Conservation (phyloP, 345 rosid species). For the Trapa incisa region DNA sequence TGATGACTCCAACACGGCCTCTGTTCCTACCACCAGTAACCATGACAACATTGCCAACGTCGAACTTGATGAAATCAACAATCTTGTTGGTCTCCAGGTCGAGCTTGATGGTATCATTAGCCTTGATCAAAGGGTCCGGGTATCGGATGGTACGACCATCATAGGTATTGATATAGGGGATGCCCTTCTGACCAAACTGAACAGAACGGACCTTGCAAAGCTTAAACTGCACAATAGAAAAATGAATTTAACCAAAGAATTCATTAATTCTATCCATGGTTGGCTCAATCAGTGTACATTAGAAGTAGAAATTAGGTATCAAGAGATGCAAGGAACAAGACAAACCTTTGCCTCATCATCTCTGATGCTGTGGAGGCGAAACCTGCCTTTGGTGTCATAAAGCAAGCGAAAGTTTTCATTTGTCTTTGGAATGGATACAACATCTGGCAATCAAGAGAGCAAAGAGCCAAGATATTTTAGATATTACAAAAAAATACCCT, state of each 20-base stretch:
- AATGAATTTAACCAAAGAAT: no score
- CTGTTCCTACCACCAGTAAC: constrained; percentile 10
- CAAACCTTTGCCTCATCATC: constrained; percentile 9
- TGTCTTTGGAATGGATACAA: constrained; percentile 7
- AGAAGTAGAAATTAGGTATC: no score
- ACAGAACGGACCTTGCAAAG: constrained; percentile 8
- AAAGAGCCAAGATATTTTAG: no score
- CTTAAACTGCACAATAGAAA: constrained; percentile 1
- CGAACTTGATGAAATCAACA: constrained; percentile 8
- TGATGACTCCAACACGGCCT: constrained; percentile 7
- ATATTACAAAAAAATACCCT: background rate
- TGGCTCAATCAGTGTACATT: no score
- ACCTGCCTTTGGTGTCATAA: constrained; percentile 7
- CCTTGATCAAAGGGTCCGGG: constrained; percentile 9
- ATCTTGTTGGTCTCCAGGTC: constrained; percentile 10
- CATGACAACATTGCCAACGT: constrained; percentile 9
- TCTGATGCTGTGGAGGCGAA: constrained; percentile 8
- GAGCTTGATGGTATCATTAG: constrained; percentile 10
- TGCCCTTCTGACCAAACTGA: constrained; percentile 7
- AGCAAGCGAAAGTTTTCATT: constrained; percentile 8
- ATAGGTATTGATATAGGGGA: constrained; percentile 9
- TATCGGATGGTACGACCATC: constrained; percentile 10
- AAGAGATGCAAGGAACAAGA: background rate
- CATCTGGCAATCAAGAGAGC: constrained; percentile 4
- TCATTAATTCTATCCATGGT: no score